A percentile compares a stretch with the other conserved stretches of the same genome.
These are phyloP conservation scores for Klebsormidium nitens DNA, from an alignment of 139 green algal genomes.

Conservation along the genomic window DNA sequence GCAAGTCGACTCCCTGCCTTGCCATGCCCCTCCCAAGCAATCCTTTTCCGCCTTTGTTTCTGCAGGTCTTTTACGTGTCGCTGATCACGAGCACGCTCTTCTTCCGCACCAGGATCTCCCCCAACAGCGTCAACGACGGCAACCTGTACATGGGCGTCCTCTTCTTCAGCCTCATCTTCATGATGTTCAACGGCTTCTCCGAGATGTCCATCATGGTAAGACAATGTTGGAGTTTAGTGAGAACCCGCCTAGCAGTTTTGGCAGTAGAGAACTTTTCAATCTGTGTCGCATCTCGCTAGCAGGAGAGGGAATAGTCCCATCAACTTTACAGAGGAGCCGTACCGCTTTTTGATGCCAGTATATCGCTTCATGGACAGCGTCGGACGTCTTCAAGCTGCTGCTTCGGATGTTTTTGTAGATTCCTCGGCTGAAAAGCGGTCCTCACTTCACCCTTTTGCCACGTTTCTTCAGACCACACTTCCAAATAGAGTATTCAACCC, in stretches of 20 bases:
- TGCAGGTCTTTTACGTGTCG: conserved; percentile 9
- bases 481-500: too few species aligned
- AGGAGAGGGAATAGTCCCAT: too few species aligned
- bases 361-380: not conserved
- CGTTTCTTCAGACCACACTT: too few species aligned
- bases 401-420: not conserved
- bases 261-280: too few species aligned
- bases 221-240: not conserved
- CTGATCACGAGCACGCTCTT: conserved; percentile 44
- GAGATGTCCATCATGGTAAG: not conserved
- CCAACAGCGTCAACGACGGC: conserved; percentile 32
- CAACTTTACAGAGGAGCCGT: too few species aligned
- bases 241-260: too few species aligned
- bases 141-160: conserved; percentile 46
- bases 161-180: conserved; percentile 47
- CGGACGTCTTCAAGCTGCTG: not conserved
- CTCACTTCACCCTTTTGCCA: too few species aligned
- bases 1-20: conserved; percentile 2
- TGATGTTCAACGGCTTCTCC: conserved; percentile 36
- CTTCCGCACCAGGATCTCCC: conserved; percentile 35
- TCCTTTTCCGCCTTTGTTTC: not conserved
- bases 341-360: too few species aligned
- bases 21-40: not conserved
- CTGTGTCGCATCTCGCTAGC: too few species aligned
- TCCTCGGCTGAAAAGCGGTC: too few species aligned